Conservation (phyloP, 2,329 filamentous ascomycete species). For the Ophiostoma perfectum region DNA sequence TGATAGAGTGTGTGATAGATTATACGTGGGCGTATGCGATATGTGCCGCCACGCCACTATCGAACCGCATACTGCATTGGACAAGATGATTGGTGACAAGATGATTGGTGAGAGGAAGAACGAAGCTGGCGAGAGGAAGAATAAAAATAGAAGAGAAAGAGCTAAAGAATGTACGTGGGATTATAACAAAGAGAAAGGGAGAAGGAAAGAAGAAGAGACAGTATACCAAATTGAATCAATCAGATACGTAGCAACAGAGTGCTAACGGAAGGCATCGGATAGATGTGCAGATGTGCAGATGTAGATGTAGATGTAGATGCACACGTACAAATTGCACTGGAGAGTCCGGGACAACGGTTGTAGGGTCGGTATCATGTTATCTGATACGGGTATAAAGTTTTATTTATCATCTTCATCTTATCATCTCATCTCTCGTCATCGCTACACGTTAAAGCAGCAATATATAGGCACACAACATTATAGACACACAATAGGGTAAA, state of each 20-base stretch:
- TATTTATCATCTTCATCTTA: not conserved
- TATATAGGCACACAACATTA: not conserved
- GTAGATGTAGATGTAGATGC: too few species aligned
- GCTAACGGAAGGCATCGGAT: too few species aligned
- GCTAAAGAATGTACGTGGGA: too few species aligned
- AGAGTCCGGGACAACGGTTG: too few species aligned
- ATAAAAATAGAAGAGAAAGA: not conserved
- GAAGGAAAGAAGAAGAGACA: too few species aligned
- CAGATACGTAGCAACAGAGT: too few species aligned
- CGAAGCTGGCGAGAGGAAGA: not conserved
- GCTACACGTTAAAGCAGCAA: not conserved
- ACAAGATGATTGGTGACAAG: not conserved
- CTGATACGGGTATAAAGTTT: not conserved
- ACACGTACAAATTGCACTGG: too few species aligned
- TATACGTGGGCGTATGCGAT: too few species aligned
- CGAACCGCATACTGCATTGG: not conserved
- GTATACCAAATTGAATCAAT: too few species aligned
- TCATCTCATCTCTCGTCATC: not conserved
- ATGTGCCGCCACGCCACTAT: conserved; percentile 3
- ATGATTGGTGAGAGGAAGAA: not conserved
- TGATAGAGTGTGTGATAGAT: not conserved
- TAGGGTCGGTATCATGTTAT: too few species aligned
- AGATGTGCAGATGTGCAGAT: too few species aligned
- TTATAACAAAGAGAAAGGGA: too few species aligned
- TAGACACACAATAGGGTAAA: not conserved